Evolutionary conservation across 371 early-diverging fungal genomes (phyloP).

Genomic region (Cladochytrium tenue): DNA sequence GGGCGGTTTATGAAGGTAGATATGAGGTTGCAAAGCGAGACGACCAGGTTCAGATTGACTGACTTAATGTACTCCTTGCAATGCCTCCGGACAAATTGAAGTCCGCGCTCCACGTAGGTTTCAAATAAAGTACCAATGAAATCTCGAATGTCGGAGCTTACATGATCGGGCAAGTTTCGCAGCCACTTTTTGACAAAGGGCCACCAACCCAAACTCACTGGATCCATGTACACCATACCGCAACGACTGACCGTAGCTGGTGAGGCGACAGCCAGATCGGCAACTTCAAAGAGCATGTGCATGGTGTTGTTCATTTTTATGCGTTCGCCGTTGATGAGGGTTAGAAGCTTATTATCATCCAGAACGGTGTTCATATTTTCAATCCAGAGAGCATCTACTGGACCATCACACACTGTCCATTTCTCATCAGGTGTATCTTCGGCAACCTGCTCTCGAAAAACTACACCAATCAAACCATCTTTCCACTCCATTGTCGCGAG

Average conservation of each 20-base stretch:
- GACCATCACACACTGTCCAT: slow-evolving; percentile 62
- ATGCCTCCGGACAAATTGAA: slow-evolving; percentile 38
- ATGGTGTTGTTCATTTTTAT: slow-evolving; percentile 49
- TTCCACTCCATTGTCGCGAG: slow-evolving; percentile 57
- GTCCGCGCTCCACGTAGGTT: slow-evolving; percentile 37
- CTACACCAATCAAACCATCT: slow-evolving; percentile 48
- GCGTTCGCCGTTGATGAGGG: slow-evolving; percentile 56
- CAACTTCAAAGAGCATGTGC: slow-evolving; percentile 57
- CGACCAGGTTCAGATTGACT: slow-evolving; percentile 45
- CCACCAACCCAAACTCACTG: slow-evolving; percentile 48
- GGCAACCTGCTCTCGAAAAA: slow-evolving; percentile 47
- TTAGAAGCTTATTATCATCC: slow-evolving; percentile 59
- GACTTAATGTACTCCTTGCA: slow-evolving; percentile 47
- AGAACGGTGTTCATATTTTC: slow-evolving; percentile 58
- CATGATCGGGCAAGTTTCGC: slow-evolving; percentile 25
- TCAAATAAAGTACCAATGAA: slow-evolving; percentile 31
- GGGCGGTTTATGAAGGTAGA: slow-evolving; percentile 34
- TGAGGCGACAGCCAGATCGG: slow-evolving; percentile 56
- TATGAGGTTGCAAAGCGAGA: slow-evolving; percentile 39
- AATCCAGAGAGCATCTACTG: slow-evolving; percentile 58
- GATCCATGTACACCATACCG: slow-evolving; percentile 59
- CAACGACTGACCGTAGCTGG: slow-evolving; percentile 55
- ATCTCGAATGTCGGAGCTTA: slow-evolving; percentile 29
- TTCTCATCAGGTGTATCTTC: slow-evolving; percentile 49
- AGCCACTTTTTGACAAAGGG: slow-evolving; percentile 47